Evolutionary conservation across 768 basidiomycete species (phyloP).

Genomic region (Termitomyces sp.): DNA sequence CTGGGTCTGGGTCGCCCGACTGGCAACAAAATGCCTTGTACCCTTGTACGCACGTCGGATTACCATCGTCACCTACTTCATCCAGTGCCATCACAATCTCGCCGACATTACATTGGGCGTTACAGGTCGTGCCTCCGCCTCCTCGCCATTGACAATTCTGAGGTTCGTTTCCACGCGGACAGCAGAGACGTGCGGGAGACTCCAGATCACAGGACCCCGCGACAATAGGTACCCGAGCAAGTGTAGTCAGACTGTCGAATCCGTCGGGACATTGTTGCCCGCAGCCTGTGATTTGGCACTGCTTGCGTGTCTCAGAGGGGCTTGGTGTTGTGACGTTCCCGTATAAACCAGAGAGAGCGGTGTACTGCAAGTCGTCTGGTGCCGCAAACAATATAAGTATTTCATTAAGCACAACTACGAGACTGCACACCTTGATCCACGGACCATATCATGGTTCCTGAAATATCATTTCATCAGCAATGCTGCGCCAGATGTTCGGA

Average conservation of each 20-base stretch:
- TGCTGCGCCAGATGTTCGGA: neutral
- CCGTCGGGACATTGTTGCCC: neutral
- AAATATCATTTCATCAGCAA: neutral
- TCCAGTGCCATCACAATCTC: neutral
- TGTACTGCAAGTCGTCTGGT: constrained; percentile 3
- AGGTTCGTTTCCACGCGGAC: neutral
- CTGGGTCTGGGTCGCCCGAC: neutral
- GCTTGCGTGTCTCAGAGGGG: neutral
- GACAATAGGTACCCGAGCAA: neutral
- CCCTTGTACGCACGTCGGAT: neutral
- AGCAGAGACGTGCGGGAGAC: neutral
- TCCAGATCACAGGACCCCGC: neutral
- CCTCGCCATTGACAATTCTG: neutral
- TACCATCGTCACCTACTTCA: neutral
- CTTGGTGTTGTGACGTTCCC: neutral
- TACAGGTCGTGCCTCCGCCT: neutral
- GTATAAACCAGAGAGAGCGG: neutral
- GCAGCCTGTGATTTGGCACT: neutral
- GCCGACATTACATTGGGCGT: neutral
- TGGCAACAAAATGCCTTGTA: neutral
- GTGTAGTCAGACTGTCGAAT: neutral
- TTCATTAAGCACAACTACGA: neutral
- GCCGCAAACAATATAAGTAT: neutral
- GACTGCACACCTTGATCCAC: constrained; percentile 1
- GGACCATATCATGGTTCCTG: constrained; percentile 12